Evolutionary conservation across 352 stramenopile species (phyloP), one percentile per base, ranked within the genome.

Genomic region (Thraustochytrium sp.): DNA sequence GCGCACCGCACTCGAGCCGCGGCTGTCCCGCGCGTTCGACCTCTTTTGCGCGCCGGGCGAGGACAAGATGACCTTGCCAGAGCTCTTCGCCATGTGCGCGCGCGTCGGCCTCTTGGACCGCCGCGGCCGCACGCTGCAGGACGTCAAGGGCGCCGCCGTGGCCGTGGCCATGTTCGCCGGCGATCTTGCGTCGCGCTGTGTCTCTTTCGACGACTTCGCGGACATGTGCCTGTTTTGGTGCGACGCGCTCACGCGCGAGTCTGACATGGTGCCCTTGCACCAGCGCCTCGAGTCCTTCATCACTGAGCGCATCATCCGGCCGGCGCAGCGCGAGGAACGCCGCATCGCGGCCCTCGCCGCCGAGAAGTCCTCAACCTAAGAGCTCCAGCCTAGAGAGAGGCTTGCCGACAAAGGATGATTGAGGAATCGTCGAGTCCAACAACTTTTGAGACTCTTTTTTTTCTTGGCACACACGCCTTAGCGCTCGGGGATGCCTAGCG

Each of bases 201-300:
- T 61, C 51, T 65, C 46, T 8, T 80, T 80, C 46, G 42, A 29
- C 23, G 68, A 80, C 3, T 80, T 80, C 37, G 31, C 16, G 8
- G 48, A 80, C 23, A 80, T 80, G 11, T 0, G 76, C 2, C 21
- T 72, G 5, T 34, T 8, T 13, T 63, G 42, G 48, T 80, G 68
- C 51, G 68, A 80, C 18, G 31, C 26, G 9, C 31, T 55, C 2
- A 72, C 68, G 34, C 42, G 68, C 3, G 44, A 80, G 42, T n/a
- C 8, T 23, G 62, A 72, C 21, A 77, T 80, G 13, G 68, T 80
- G 13, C 42, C 42, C 13, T 34, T 80, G 9, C 1, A 76, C n/a
- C 46, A 75, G 11, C 68, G 68, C 2, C 40, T 80, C 13, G 68
- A 80, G 38, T 18, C 31, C n/a, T 80, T 80, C 46, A 37, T 80